Percentiles rank a stretch among this genome's conserved stretches.
Evolutionary conservation across 768 basidiomycete genomes (phyloP).

Genomic region (Mycena galericulata): DNA sequence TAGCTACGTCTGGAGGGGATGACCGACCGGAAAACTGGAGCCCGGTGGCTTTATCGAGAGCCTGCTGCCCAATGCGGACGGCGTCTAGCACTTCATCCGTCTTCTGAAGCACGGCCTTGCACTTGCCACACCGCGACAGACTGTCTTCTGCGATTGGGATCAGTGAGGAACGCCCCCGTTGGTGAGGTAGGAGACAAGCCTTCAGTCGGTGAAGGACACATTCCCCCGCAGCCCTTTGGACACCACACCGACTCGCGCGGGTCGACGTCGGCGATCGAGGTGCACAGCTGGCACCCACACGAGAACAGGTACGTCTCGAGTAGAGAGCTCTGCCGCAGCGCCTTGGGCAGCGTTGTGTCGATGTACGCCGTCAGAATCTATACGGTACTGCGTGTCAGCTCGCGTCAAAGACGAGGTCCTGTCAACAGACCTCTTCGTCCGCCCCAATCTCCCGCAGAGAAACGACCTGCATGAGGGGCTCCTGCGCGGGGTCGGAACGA

Average conservation of each 20-base stretch:
- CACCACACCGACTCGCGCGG: conserved; percentile 78
- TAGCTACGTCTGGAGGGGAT: neutral
- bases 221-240: conserved; percentile 74
- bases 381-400: too few relatives aligned
- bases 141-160: conserved; percentile 55
- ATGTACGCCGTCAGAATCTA: conserved; percentile 90
- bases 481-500: conserved; percentile 48
- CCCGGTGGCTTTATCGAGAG: conserved; percentile 74
- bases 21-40: conserved; percentile 70
- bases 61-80: conserved; percentile 77
- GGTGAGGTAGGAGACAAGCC: conserved; percentile 50
- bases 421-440: conserved; percentile 75
- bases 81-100: conserved; percentile 72
- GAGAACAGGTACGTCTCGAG: conserved; percentile 82
- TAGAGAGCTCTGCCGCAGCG: conserved; percentile 66
- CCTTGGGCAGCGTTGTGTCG: conserved; percentile 80
- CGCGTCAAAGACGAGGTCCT: neutral
- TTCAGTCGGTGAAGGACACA: conserved; percentile 70
- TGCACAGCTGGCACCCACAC: conserved; percentile 77
- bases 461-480: conserved; percentile 79
- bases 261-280: conserved; percentile 54
- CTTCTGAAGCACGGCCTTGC: conserved; percentile 60
- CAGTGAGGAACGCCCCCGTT: neutral
- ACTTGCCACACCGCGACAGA: conserved; percentile 65
- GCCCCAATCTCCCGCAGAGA: conserved; percentile 72